Percentiles rank a stretch among this genome's conserved stretches.
Conservation (phyloP, 177 flowering plant genomes). For the Vitis hybrid region DNA sequence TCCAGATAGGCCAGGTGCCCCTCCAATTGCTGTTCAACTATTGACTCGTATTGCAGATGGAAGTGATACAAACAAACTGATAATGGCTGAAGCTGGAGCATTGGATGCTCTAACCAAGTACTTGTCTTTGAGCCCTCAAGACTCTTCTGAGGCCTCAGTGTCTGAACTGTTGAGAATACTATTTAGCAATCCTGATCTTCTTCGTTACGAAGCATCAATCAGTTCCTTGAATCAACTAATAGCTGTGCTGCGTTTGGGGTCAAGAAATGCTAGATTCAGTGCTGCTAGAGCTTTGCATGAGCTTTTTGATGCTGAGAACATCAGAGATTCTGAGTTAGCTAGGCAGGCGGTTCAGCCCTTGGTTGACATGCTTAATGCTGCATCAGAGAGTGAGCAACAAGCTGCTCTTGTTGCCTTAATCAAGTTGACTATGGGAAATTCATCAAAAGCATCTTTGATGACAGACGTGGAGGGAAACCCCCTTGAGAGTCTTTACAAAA, state of each 20-base stretch:
- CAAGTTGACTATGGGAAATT: slow-evolving; percentile 58
- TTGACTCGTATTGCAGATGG: slow-evolving; percentile 72
- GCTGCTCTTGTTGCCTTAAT: slow-evolving; percentile 64
- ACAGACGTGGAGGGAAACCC: slow-evolving; percentile 27
- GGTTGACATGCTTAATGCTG: slow-evolving; percentile 60
- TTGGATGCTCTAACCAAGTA: slow-evolving; percentile 78
- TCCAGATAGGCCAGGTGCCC: slow-evolving; percentile 86
- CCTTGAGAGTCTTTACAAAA: slow-evolving; percentile 54
- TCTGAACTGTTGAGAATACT: too few relatives aligned
- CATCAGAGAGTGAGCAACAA: slow-evolving; percentile 33
- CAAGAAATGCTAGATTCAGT: slow-evolving; percentile 71
- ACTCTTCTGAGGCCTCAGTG: slow-evolving; percentile 21
- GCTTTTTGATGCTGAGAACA: slow-evolving; percentile 71
- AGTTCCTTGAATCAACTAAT: too few relatives aligned
- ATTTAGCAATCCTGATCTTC: too few relatives aligned
- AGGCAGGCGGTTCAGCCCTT: slow-evolving; percentile 76
- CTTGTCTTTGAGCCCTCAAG: slow-evolving; percentile 84
- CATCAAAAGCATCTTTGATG: slow-evolving; percentile 39
- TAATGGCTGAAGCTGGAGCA: slow-evolving; percentile 89
- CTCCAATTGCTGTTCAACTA: slow-evolving; percentile 64
- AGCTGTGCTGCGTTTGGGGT: slow-evolving; percentile 48
- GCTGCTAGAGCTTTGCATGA: slow-evolving; percentile 72
- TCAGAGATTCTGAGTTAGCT: slow-evolving; percentile 69
- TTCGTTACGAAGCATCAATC: too few relatives aligned
- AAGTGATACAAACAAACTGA: slow-evolving; percentile 68